Conservation (phyloP, 2,329 filamentous ascomycete species). For the Lecanoromycetidae sp. region DNA sequence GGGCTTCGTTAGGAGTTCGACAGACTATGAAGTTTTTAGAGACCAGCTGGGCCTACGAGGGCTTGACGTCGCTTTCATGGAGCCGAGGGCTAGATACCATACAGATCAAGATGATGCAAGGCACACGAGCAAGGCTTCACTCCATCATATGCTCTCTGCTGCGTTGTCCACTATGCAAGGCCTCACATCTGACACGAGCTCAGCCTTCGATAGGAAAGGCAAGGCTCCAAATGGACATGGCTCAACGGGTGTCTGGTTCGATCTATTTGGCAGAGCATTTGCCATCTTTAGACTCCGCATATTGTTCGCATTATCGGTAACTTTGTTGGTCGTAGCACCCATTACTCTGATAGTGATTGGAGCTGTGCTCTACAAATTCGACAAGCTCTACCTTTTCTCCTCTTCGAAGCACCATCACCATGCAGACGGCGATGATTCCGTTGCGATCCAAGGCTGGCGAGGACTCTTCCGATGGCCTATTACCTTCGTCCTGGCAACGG, state of each 20-base stretch:
- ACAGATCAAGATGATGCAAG: constrained; percentile 76
- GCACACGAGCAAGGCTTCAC: constrained; percentile 52
- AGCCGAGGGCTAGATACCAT: constrained; percentile 76
- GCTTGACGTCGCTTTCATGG: constrained; percentile 83
- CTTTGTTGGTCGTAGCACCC: constrained; percentile 67
- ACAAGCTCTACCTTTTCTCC: constrained; percentile 84
- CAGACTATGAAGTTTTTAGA: constrained; percentile 78
- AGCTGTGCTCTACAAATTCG: constrained; percentile 54
- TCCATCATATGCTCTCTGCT: constrained; percentile 94
- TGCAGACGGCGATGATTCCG: constrained; percentile 45
- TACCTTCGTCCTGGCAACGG: constrained; percentile 55
- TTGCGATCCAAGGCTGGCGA: constrained; percentile 61
- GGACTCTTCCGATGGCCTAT: constrained; percentile 79
- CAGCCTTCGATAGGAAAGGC: constrained; percentile 52
- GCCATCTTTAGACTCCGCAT: constrained; percentile 68
- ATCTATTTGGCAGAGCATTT: constrained; percentile 70
- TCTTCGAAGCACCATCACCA: constrained; percentile 50
- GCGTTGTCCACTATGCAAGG: constrained; percentile 61
- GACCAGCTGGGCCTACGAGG: constrained; percentile 69
- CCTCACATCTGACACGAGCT: constrained; percentile 56
- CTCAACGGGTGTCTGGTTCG: constrained; percentile 78
- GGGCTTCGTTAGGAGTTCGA: constrained; percentile 69
- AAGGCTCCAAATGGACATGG: constrained; percentile 56
- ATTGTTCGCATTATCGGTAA: constrained; percentile 78
- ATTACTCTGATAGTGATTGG: constrained; percentile 58